Evolutionary conservation across 495 filamentous ascomycete species (phyloP).

Genomic region (Bombardia bombarda): DNA sequence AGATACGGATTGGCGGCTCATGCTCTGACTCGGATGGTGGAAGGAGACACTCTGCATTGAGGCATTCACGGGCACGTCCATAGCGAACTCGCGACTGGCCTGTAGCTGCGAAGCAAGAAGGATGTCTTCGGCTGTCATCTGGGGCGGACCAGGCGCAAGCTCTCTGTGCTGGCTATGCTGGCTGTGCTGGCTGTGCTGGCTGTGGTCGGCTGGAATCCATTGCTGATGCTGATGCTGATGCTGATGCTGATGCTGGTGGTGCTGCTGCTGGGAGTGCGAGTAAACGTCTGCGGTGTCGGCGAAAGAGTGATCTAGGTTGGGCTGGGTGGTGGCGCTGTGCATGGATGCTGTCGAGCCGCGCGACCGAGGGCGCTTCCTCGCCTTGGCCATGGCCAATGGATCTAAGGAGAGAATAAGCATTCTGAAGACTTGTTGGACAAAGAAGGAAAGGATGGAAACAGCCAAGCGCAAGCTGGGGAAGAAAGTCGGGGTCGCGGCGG

Average conservation of each 20-base stretch:
- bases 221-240: no score
- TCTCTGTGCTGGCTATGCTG: conserved; percentile 39
- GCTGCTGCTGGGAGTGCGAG: no score
- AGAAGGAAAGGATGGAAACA: background rate
- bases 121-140: conserved; percentile 60
- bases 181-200: conserved; percentile 38
- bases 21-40: conserved; percentile 37
- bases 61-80: conserved; percentile 45
- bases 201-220: conserved; percentile 41
- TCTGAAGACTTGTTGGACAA: background rate
- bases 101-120: conserved; percentile 53
- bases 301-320: conserved; percentile 53
- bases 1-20: conserved; percentile 45
- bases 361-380: conserved; percentile 62
- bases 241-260: no score
- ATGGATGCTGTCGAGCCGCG: conserved; percentile 81
- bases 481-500: background rate
- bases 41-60: conserved; percentile 41
- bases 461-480: background rate
- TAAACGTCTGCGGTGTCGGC: conserved; percentile 44
- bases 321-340: conserved; percentile 60
- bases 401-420: conserved; percentile 12
- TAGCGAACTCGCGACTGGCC: conserved; percentile 38
- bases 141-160: conserved; percentile 20
- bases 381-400: conserved; percentile 23